Base-by-base conservation (phyloP, 495 filamentous ascomycete species). In the Annulohypoxylon moriforme region DNA sequence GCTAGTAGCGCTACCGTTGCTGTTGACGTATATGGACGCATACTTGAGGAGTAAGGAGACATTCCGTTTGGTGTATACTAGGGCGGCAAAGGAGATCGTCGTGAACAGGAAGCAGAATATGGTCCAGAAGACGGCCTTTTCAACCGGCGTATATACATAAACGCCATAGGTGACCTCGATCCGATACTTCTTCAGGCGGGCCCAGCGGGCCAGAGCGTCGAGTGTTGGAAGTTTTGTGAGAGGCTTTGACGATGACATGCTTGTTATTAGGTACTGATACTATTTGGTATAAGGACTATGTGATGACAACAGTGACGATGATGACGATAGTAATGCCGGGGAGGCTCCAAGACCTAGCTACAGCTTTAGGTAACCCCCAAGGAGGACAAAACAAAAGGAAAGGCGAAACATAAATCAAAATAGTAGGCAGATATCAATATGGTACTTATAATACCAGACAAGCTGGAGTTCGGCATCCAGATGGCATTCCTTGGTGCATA, bases 161-260 rank as follows among this genome's bases (percentile, higher is more conserved):
- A 84, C 78, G 66, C 79, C 79, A 27, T 81, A 78, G 4, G 82
- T 83, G 13, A 85, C 82, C 22, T 85, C 83, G 24, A 85, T 73
- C 61, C 83, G 83, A 73, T 85, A 83, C 69, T 81, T 82, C 79
- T 83, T 84, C 57, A 83, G 79, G 61, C 80, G 73, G n/a, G 80
- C 64, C 81, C 80, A 82, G 20, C 76, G 67, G 36, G 68, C 42
- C 33, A 76, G 38, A 29, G 34, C 59, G 22, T 78, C 64, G 10
- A 76, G 20, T 7, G 61, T 53, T 9, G 64, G 50, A 25, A 62
- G 69, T 4, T 73, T 27, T 6, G 58, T 53, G 3, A 61, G 50
- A 25, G 68, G 67, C 3, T 73, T 69, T 0, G 69, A 61, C 24
- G 58, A 66, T 27, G 13, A 14, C 22, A 27, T 27, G 4, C 36